Percentiles rank a stretch among this genome's conserved stretches.
Evolutionary conservation across 257 asterid genomes (phyloP).

Genomic region (Buddleja alternifolia): DNA sequence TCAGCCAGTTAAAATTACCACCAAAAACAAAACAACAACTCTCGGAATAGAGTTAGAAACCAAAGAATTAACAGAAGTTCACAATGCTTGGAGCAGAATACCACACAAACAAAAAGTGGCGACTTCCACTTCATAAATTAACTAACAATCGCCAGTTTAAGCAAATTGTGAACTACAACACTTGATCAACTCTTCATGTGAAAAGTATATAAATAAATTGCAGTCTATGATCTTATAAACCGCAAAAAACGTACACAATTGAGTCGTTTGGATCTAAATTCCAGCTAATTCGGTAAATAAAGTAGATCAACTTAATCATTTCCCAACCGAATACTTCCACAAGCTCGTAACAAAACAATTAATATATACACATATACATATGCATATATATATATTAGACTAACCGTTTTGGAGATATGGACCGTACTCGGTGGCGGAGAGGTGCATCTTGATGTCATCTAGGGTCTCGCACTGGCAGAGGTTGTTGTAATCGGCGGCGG

Average conservation of each 20-base stretch:
- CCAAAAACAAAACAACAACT: background rate
- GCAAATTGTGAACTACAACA: constrained; percentile 1
- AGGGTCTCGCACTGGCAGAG: constrained; percentile 90
- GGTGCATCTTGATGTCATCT: constrained; percentile 94
- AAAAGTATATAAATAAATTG: constrained; percentile 1
- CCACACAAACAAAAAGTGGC: background rate
- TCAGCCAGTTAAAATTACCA: constrained; percentile 8
- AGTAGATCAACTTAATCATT: constrained; percentile 17
- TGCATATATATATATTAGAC: constrained; percentile 22
- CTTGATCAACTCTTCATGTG: background rate
- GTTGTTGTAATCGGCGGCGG: constrained; percentile 91
- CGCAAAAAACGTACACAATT: background rate
- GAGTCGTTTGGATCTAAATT: constrained; percentile 1
- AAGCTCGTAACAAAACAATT: constrained; percentile 6
- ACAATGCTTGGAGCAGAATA: constrained; percentile 18
- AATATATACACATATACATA: background rate
- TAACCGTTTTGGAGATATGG: constrained; percentile 87
- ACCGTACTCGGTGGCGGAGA: constrained; percentile 93
- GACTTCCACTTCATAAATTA: constrained; percentile 25
- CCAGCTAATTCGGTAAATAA: background rate
- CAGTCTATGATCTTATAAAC: background rate
- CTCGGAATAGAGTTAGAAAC: too few relatives aligned
- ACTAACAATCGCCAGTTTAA: background rate
- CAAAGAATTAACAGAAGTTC: background rate
- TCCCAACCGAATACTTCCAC: background rate